Base-by-base conservation (phyloP, 345 rosid genomes). In the Corymbia maculata region DNA sequence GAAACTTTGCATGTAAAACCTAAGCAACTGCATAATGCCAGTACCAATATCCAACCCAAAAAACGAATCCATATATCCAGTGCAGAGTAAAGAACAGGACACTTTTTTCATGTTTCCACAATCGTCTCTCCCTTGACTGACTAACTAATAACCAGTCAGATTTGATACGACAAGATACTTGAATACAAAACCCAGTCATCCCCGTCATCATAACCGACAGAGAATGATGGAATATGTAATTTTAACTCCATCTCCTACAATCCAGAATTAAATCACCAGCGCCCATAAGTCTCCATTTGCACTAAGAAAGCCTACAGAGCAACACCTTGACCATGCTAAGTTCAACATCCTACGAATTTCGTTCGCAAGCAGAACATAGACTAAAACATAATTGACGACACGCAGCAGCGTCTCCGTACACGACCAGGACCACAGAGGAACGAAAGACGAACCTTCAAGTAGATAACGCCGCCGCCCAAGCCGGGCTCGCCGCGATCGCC, bases 401-500 rank as follows among this genome's bases (percentile, higher is more conserved):
- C 79, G 5, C 24, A 32, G 22, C 79, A 32, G 45, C 79, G 79
- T 32, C 79, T 8, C 45, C 4, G 1, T 19, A 32, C 26, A 0
- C 82, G 82, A 19, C 82, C 82, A 49, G 14, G 13, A 75, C 44
- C 49, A 5, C 49, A 9, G 82, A 75, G 47, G 82, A 22, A 75
- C 21, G 11, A 22, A 42, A 75, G 49, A 42, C 49, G 42, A 86
- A 97, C 99, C 98, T 89, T 95, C 89, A 97, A 97, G 93, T 93
- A 90, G 59, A 98, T 93, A 90, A 97, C 89, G 61, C 99, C 99
- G 53, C 99, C 99, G 51, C 99, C 99, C 87, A 97, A 91, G 4
- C 92, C 94, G 10, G 96, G 88, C 1, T 88, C 92, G 7, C 91
- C 86, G 36, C 95, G 96, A 93, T 96, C 97, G 61, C 96, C 92